These are phyloP conservation scores for Phytophthora melonis DNA, from an alignment of 352 stramenopile genomes.

Conservation along the genomic window DNA sequence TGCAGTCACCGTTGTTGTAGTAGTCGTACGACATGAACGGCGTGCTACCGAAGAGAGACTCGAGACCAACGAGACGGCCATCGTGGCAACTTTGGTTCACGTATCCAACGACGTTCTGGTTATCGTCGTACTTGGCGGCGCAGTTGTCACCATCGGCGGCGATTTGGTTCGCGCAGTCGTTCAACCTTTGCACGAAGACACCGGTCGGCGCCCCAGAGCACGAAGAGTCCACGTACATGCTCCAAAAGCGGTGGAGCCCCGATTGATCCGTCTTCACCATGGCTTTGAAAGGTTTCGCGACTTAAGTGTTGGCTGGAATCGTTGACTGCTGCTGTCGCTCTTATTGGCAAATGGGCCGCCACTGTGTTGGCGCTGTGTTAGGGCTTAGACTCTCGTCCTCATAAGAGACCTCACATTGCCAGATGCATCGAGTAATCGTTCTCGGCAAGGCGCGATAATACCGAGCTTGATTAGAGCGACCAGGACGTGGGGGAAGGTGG, in stretches of 20 bases:
- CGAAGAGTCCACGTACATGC: background rate
- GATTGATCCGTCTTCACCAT: background rate
- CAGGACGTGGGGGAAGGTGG: no score
- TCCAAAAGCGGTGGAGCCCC: conserved; percentile 7
- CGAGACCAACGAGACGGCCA: background rate
- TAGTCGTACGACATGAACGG: background rate
- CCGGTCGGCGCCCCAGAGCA: background rate
- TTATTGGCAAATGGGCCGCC: no score
- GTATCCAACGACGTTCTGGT: background rate
- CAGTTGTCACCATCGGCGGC: conserved; percentile 2
- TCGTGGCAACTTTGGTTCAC: background rate
- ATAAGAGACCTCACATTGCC: no score
- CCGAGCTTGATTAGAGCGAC: no score
- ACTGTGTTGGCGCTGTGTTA: no score
- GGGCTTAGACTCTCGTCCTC: no score
- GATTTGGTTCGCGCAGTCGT: conserved; percentile 7
- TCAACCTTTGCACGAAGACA: background rate
- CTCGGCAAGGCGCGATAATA: no score
- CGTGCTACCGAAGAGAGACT: background rate
- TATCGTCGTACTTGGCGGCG: background rate
- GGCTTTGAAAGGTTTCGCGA: background rate
- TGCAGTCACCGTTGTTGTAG: background rate
- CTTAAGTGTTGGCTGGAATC: no score
- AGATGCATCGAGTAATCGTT: no score
- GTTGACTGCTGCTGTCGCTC: no score